phyloP scores from a whole-genome alignment of 805 yeast genomes.

The Suhomyces sp. region DNA sequence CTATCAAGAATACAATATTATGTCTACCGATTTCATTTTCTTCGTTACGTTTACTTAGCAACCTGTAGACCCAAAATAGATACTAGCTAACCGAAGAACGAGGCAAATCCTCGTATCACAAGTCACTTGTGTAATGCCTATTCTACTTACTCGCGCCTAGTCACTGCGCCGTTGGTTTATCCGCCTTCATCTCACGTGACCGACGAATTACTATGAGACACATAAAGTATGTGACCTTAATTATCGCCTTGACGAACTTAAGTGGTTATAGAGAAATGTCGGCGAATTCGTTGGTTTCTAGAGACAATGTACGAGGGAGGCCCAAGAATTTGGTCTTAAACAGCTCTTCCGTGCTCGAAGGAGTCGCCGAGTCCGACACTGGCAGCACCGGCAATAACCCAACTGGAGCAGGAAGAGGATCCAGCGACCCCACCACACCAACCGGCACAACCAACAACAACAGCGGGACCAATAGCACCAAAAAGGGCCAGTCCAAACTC shows the following conservation, averaged over 20 bases:
- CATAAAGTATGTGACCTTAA: not conserved
- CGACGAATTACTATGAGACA: not conserved
- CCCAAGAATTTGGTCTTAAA: constrained; percentile 2
- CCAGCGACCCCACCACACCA: not conserved
- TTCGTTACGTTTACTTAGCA: too few species aligned
- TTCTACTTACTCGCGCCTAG: too few species aligned
- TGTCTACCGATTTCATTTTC: too few species aligned
- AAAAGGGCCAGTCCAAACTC: constrained; percentile 4
- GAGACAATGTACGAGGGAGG: constrained; percentile 9
- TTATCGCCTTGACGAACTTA: not conserved
- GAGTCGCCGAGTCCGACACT: not conserved
- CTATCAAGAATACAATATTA: too few species aligned
- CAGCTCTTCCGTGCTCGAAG: not conserved
- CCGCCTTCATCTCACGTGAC: constrained; percentile 1
- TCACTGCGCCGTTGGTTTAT: not conserved
- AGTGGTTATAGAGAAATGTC: not conserved
- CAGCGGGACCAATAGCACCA: not conserved
- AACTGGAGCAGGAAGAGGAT: not conserved
- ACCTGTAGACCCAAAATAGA: too few species aligned
- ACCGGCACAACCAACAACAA: not conserved
- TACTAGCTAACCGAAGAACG: too few species aligned
- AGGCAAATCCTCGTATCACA: too few species aligned
- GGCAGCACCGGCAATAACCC: not conserved
- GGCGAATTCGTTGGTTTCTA: not conserved
- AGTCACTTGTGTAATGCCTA: not conserved